Conservation (phyloP, 768 basidiomycete species). For the Tephrocybe sp. region DNA sequence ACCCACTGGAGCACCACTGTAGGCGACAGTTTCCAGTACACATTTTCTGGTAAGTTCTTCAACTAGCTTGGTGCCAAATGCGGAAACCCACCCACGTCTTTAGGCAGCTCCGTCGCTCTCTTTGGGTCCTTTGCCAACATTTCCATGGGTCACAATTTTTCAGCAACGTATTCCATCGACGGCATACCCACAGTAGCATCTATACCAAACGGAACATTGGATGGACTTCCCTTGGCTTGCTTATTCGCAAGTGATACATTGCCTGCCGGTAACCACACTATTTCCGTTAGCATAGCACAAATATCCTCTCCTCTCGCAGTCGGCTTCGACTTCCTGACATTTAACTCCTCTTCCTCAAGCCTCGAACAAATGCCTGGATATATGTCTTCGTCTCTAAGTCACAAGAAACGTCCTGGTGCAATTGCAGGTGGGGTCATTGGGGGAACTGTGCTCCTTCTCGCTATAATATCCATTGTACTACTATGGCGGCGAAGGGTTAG, state of each 20-base stretch:
- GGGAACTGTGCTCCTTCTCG: slow-evolving; percentile 6
- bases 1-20: slow-evolving; percentile 35
- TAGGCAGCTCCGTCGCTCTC: slow-evolving; percentile 37
- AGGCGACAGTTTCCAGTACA: slow-evolving; percentile 32
- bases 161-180: slow-evolving; percentile 36
- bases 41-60: slow-evolving; percentile 32
- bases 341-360: slow-evolving; percentile 32
- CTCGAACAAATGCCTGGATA: slow-evolving; percentile 19
- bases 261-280: slow-evolving; percentile 32
- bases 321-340: slow-evolving; percentile 39
- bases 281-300: slow-evolving; percentile 35
- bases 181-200: slow-evolving; percentile 24
- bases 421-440: slow-evolving; percentile 20
- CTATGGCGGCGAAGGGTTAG: slow-evolving; percentile 1
- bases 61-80: too few relatives aligned
- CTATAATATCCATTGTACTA: not conserved
- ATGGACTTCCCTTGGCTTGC: slow-evolving; percentile 31
- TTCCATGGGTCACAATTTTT: slow-evolving; percentile 28
- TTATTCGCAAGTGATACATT: slow-evolving; percentile 32
- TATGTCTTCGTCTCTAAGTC: not conserved
- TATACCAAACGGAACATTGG: slow-evolving; percentile 26
- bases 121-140: slow-evolving; percentile 32
- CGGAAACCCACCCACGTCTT: too few relatives aligned
- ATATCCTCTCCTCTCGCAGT: slow-evolving; percentile 28
- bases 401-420: slow-evolving; percentile 3